Evolutionary conservation across 2,329 filamentous ascomycete species (phyloP).

Genomic region (Tolypocladium album): DNA sequence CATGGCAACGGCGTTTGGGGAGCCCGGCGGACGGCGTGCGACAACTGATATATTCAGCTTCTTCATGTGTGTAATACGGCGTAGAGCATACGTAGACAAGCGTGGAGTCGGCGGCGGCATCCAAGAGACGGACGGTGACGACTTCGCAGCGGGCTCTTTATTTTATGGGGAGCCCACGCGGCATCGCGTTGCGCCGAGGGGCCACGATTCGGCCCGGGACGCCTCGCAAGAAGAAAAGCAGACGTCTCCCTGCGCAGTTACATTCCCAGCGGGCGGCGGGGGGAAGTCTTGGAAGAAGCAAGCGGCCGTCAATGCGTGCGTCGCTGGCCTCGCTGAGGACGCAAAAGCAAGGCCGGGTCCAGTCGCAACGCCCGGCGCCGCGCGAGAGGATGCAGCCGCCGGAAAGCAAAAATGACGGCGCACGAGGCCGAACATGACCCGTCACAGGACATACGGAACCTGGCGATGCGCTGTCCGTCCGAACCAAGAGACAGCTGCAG

Average conservation of each 20-base stretch:
- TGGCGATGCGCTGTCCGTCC: neutral
- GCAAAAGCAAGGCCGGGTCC: neutral
- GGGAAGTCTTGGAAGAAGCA: neutral
- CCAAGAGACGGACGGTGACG: neutral
- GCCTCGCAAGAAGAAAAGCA: neutral
- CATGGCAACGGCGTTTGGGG: neutral
- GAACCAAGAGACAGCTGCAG: neutral
- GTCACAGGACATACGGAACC: neutral
- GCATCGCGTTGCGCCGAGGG: neutral
- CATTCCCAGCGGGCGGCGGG: neutral
- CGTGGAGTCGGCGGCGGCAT: neutral
- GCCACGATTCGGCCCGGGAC: neutral
- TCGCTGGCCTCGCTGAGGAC: neutral
- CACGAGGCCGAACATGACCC: neutral
- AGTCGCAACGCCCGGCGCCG: neutral
- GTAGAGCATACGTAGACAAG: no score
- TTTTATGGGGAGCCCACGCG: neutral
- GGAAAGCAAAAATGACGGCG: neutral
- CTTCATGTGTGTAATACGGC: no score
- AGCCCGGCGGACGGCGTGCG: neutral
- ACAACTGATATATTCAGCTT: neutral
- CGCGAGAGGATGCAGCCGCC: neutral
- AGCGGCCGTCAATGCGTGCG: neutral
- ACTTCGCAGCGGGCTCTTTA: neutral
- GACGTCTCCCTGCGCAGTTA: neutral